Evolutionary conservation across 768 basidiomycete genomes (phyloP).

Genomic region (Leccinum subtestaceum): DNA sequence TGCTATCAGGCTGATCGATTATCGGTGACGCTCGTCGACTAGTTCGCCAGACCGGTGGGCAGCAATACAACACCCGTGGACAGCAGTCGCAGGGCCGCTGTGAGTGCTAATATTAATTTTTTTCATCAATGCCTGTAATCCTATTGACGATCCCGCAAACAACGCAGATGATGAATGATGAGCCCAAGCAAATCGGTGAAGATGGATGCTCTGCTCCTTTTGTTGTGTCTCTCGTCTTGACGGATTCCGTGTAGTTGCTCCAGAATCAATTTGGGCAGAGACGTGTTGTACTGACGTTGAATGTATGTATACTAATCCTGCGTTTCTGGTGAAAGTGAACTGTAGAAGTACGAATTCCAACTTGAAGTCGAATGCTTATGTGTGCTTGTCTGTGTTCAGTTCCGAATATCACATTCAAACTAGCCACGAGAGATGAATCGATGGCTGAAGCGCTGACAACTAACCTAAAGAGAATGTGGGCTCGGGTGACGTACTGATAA

Average conservation of each 20-base stretch:
- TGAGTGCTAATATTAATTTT: slow-evolving; percentile 11
- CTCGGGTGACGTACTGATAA: background rate
- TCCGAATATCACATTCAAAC: background rate
- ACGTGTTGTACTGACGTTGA: background rate
- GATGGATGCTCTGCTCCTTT: background rate
- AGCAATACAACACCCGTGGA: slow-evolving; percentile 11
- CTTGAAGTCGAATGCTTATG: background rate
- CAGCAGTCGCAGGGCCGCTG: slow-evolving; percentile 24
- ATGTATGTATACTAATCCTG: background rate
- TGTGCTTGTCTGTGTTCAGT: background rate
- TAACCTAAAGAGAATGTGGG: too few species aligned
- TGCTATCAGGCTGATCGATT: slow-evolving; percentile 7
- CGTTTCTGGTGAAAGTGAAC: background rate
- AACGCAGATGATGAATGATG: slow-evolving; percentile 55
- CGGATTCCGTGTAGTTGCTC: background rate
- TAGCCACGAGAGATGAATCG: background rate
- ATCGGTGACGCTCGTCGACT: slow-evolving; percentile 7
- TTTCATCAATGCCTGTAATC: slow-evolving; percentile 6
- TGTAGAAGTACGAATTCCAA: background rate
- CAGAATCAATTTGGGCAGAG: background rate
- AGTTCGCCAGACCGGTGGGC: slow-evolving; percentile 62
- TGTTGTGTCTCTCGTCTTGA: background rate
- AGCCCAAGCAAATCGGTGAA: slow-evolving; percentile 50
- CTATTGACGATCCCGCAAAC: slow-evolving; percentile 39
- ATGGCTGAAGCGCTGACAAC: too few species aligned